Percentiles rank a stretch among this genome's conserved stretches.
Evolutionary conservation across 2,329 filamentous ascomycete species (phyloP).

Genomic region (Fusarium succisae): DNA sequence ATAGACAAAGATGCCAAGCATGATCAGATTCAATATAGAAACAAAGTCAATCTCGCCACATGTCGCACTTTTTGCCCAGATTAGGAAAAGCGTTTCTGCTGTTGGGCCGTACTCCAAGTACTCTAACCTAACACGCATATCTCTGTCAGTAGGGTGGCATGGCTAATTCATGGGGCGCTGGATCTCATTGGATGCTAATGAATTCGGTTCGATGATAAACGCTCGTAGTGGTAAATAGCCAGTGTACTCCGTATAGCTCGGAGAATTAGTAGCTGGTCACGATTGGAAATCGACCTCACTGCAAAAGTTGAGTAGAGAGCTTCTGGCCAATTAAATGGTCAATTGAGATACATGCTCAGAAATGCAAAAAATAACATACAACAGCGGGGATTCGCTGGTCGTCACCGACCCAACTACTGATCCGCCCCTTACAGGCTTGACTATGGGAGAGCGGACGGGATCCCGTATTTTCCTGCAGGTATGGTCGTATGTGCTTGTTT

Average conservation of each 20-base stretch:
- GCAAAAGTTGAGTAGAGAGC: not conserved
- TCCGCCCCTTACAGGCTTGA: conserved; percentile 3
- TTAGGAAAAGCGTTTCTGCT: not conserved
- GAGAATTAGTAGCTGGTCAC: not conserved
- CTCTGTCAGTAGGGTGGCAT: not conserved
- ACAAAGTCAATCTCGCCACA: no score
- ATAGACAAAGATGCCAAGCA: no score
- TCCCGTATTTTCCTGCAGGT: conserved; percentile 6
- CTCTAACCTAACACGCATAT: not conserved
- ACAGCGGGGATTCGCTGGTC: conserved; percentile 8
- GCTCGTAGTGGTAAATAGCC: not conserved
- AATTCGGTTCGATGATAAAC: fast-evolving
- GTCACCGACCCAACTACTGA: conserved; percentile 7
- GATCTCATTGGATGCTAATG: not conserved
- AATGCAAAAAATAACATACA: not conserved
- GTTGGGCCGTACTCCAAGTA: not conserved
- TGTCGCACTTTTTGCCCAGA: not conserved
- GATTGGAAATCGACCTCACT: fast-evolving
- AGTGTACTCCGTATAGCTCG: no score
- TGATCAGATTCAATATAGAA: not conserved
- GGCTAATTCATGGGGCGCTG: not conserved
- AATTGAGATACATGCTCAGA: no score
- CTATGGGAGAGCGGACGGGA: conserved; percentile 8
- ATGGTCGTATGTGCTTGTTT: not conserved
- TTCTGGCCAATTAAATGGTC: fast-evolving